Percentiles rank a stretch among this genome's conserved stretches.
These are phyloP conservation scores for Pichia paraexigua DNA, from an alignment of 805 yeast genomes.

Conservation along the genomic window DNA sequence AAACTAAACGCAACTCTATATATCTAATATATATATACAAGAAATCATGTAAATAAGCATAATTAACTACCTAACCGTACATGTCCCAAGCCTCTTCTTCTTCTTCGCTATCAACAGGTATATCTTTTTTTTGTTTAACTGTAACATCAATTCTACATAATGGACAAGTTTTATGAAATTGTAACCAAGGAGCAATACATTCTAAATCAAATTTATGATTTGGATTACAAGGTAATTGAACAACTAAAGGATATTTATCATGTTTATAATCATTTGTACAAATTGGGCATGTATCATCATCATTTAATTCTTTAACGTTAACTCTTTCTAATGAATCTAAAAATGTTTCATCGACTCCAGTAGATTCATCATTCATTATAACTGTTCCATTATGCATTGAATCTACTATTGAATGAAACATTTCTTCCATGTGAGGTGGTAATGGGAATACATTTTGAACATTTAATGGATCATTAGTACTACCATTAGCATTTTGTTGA, in stretches of 20 bases:
- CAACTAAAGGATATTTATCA: constrained; percentile 75
- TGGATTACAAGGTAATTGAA: constrained; percentile 57
- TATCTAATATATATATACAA: neutral
- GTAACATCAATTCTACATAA: constrained; percentile 71
- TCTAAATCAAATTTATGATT: constrained; percentile 80
- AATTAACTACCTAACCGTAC: constrained; percentile 44
- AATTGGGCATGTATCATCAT: constrained; percentile 69
- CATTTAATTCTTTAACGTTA: constrained; percentile 30
- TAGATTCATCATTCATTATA: constrained; percentile 1
- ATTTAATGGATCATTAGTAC: neutral
- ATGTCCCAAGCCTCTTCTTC: constrained; percentile 72
- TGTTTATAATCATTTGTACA: constrained; percentile 67
- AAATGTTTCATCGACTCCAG: constrained; percentile 60
- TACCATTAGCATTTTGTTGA: too few species aligned
- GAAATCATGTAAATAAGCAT: neutral
- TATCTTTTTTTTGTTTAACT: constrained; percentile 35
- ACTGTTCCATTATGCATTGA: constrained; percentile 1
- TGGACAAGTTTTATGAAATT: constrained; percentile 71
- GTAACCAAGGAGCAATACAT: constrained; percentile 86
- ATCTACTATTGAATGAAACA: constrained; percentile 7
- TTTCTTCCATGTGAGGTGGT: constrained; percentile 3
- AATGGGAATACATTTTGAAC: neutral
- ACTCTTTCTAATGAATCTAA: constrained; percentile 76
- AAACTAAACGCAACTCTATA: too few species aligned
- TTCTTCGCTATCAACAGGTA: constrained; percentile 41